Evolutionary conservation across 2,329 filamentous ascomycete species (phyloP), one percentile per base, ranked within the genome.

Genomic region (Talaromyces verruculosus): DNA sequence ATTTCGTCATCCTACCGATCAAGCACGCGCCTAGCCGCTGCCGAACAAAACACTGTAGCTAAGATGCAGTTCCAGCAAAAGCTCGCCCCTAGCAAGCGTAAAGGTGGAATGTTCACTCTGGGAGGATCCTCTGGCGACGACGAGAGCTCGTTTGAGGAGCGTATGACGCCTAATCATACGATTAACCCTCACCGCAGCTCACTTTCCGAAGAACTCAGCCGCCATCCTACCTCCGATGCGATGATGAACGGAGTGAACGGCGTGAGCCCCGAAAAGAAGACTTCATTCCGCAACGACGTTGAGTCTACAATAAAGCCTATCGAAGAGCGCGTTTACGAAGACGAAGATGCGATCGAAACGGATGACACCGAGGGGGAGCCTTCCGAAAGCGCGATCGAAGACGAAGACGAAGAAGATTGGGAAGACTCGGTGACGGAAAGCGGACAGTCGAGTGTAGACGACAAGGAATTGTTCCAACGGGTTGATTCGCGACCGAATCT

Each of bases 81-180:
- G 30, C 82, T 86, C 43, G 76, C 75, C 5, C 75, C 79, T 70
- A 72, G 79, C 66, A 92, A 90, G 81, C 87, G 86, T 70, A 89
- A 92, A 72, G 86, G 87, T 71, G 84, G 87, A 60, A 88, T 89
- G 78, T 87, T 87, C 71, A 82, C 83, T 5, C 84, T 97, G 6
- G 93, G 93, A 60, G 93, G 92, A 62, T 96, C 92, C 0, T 96
- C 91, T 61, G 93, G 90, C 35, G 92, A 93, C 71, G 92, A 95
- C 67, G 89, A 91, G 68, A 91, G 89, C 76, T 96, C 92, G 0
- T 85, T 89, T 55, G 87, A 89, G 69, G 84, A 85, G 53, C 82
- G 83, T 70, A 84, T 92, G 69, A 86, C 73, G 72, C 59, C 83
- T 66, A 75, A 71, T n/a, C 77, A 79, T 15, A 33, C 57, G 3